These are phyloP conservation scores for Penicillium sp. DNA, from an alignment of 2,329 filamentous ascomycete species.

Conservation along the genomic window DNA sequence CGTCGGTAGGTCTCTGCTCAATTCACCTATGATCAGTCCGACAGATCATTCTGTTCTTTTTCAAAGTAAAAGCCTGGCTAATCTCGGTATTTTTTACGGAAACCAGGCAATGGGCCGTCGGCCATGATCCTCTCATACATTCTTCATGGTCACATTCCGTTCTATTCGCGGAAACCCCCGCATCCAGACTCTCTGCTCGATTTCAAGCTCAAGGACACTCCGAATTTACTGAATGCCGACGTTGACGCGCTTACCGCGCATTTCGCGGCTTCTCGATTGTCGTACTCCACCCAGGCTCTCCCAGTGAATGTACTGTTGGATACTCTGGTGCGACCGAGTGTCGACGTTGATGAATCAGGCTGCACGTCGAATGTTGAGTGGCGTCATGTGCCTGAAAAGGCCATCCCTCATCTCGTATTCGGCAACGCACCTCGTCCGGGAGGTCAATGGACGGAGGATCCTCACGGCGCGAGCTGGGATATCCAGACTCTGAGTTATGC, in stretches of 20 bases:
- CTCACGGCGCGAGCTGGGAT: slow-evolving; percentile 54
- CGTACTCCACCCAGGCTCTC: slow-evolving; percentile 63
- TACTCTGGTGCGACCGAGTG: slow-evolving; percentile 59
- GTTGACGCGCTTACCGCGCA: slow-evolving; percentile 56
- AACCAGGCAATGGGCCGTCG: slow-evolving; percentile 61
- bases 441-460: slow-evolving; percentile 62
- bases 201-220: slow-evolving; percentile 52
- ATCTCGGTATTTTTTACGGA: not conserved
- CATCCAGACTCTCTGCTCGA: slow-evolving; percentile 61
- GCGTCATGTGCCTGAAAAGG: slow-evolving; percentile 53
- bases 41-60: not conserved
- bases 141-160: slow-evolving; percentile 61
- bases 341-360: slow-evolving; percentile 57
- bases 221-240: slow-evolving; percentile 52
- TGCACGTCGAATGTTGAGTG: slow-evolving; percentile 56
- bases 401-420: slow-evolving; percentile 56
- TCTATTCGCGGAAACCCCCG: slow-evolving; percentile 52
- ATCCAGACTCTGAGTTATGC: slow-evolving; percentile 64
- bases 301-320: slow-evolving; percentile 63
- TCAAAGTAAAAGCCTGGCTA: not conserved
- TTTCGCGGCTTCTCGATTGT: slow-evolving; percentile 58
- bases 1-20: slow-evolving; percentile 40
- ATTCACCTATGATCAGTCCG: not conserved
- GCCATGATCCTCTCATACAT: slow-evolving; percentile 65
- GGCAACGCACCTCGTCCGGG: slow-evolving; percentile 55